Evolutionary conservation across 1,284 basidiomycete species (phyloP), one percentile per base, ranked within the genome.

Genomic region (Albatrellus sp.): DNA sequence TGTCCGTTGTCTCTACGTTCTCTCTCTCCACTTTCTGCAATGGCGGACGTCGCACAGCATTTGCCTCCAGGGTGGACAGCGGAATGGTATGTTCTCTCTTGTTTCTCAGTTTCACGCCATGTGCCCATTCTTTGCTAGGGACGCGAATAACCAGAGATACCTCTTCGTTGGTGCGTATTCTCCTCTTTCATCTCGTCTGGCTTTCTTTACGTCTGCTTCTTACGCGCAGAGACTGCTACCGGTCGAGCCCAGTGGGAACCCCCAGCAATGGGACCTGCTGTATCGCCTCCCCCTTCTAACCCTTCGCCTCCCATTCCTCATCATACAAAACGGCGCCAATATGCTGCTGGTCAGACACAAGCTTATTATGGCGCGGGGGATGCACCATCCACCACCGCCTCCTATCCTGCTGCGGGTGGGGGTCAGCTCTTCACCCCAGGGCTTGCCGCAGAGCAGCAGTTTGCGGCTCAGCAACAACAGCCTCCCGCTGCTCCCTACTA

Each of bases 1-100:
- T 35, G 3, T 3, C 3, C 16, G 34, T 35, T 17, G 13, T 12
- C n/a, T 11, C 37, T 37, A 9, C 37, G 17, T 14, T 14, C 5
- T 14, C 37, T 39, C 29, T 40, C 42, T 36, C 42, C 34, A 41
- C 34, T 29, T 41, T 12, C 39, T 40, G 37, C 19, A 39, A 85
- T 86, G 82, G 72, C 80, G 46, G 75, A 79, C 52, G 77, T 78
- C 52, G 65, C 67, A 50, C 73, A 79, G 57, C 77, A 84, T 60
- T 67, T 94, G 40, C 90, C 90, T 50, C 82, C 82, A 50, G 91
- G 90, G 43, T 94, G 90, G 90, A 71, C 74, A 53, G 80, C 87
- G 57, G 84, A 92, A 70, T 93, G 90, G 90, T 88, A 59, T 57
- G 37, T 41, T 36, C 31, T 16, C 12, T 32, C 14, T 36, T 34